Evolutionary conservation across 2,329 filamentous ascomycete species (phyloP).

Genomic region (Pseudomassariella vexata): DNA sequence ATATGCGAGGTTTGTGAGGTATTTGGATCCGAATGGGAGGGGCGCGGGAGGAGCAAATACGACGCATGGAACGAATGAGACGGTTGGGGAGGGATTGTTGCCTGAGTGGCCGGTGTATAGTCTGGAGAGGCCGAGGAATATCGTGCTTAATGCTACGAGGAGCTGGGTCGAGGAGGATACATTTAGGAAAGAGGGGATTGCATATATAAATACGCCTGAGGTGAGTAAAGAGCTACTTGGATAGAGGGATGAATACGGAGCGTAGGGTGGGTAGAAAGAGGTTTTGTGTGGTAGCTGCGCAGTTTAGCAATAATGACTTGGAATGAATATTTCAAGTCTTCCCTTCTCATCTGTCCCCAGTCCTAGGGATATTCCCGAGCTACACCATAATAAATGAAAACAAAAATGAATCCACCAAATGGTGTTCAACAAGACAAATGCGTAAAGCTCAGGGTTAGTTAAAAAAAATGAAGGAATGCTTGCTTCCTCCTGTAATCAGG

Average conservation of each 20-base stretch:
- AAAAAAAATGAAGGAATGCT: too few relatives aligned
- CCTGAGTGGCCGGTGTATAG: conserved; percentile 18
- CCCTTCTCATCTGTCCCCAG: too few relatives aligned
- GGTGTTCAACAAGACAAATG: too few relatives aligned
- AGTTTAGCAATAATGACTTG: too few relatives aligned
- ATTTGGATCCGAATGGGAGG: conserved; percentile 33
- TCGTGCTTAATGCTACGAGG: conserved; percentile 37
- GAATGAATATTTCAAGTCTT: too few relatives aligned
- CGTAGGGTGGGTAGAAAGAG: too few relatives aligned
- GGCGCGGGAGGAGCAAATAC: neutral
- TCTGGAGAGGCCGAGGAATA: conserved; percentile 31
- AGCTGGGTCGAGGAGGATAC: conserved; percentile 40
- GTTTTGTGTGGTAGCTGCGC: too few relatives aligned
- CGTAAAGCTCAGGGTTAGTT: too few relatives aligned
- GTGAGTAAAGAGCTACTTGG: conserved; percentile 30
- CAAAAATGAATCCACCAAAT: too few relatives aligned
- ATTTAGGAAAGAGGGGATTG: conserved; percentile 40
- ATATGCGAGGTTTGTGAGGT: conserved; percentile 37
- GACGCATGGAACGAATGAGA: neutral
- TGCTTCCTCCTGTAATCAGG: too few relatives aligned
- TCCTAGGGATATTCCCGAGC: too few relatives aligned
- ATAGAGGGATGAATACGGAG: neutral
- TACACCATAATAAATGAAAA: too few relatives aligned
- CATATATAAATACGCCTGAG: conserved; percentile 31
- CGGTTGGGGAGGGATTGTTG: conserved; percentile 5